Conservation (phyloP, 176 grass and related monocot species). For the maize (Zea mays) region Zm-B73-REFERENCE-NAM-5.0 NC_050104.1:144756001-144756500, state of each 20-base stretch:
- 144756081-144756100: not conserved
- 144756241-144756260: slow-evolving; percentile 10
- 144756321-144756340: not conserved
- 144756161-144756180: too few relatives aligned
- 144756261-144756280: slow-evolving; percentile 19
- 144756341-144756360: slow-evolving; percentile 71
- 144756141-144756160: too few relatives aligned
- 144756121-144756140: too few relatives aligned
- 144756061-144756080: not conserved
- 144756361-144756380: slow-evolving; percentile 76
- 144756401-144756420: slow-evolving; percentile 86
- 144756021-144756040: not conserved
- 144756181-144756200: too few relatives aligned
- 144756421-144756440: slow-evolving; percentile 98
- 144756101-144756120: not conserved
- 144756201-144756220: too few relatives aligned
- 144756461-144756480: slow-evolving; percentile 28
- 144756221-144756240: not conserved
- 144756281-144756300: slow-evolving; percentile 19
- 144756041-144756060: slow-evolving; percentile 15
- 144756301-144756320: not conserved
- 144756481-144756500: slow-evolving; percentile 20
- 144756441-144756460: slow-evolving; percentile 91
- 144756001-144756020: not conserved
- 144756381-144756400: slow-evolving; percentile 88